phyloP scores from a whole-genome alignment of 257 asterid species.

The Haberlea rhodopensis region DNA sequence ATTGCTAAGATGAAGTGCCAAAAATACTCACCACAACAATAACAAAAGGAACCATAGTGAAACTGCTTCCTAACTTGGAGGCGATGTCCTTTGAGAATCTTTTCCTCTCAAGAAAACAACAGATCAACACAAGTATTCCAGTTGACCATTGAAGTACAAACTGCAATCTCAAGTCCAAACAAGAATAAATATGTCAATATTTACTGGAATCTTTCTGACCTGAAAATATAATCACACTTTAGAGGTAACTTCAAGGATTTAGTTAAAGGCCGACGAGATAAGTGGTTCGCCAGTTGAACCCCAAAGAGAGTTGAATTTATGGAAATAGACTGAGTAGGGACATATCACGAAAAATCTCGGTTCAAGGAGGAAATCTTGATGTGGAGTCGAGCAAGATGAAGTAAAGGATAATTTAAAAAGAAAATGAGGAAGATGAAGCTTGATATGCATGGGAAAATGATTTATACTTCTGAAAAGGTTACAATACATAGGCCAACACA shows the following conservation, averaged over 20 bases:
- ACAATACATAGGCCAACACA: not conserved
- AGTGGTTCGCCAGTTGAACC: not conserved
- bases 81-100: conserved; percentile 61
- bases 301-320: not conserved
- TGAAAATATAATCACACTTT: not conserved
- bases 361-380: not conserved
- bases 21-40: conserved; percentile 82
- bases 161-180: conserved; percentile 84
- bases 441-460: not conserved
- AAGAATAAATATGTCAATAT: conserved; percentile 20
- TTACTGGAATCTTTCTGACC: conserved; percentile 27
- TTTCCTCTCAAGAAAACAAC: conserved; percentile 83
- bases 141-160: conserved; percentile 95
- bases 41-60: conserved; percentile 80
- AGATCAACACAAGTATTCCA: conserved; percentile 80
- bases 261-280: not conserved
- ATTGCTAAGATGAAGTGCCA: not conserved
- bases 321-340: not conserved
- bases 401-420: not conserved
- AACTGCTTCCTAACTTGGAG: conserved; percentile 96
- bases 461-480: not conserved
- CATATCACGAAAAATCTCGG: not conserved
- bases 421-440: not conserved
- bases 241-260: not conserved
- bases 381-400: not conserved